Evolutionary conservation across 2,329 filamentous ascomycete genomes (phyloP), one percentile per base, ranked within the genome.

Genomic region (Pseudogymnoascus sp.): DNA sequence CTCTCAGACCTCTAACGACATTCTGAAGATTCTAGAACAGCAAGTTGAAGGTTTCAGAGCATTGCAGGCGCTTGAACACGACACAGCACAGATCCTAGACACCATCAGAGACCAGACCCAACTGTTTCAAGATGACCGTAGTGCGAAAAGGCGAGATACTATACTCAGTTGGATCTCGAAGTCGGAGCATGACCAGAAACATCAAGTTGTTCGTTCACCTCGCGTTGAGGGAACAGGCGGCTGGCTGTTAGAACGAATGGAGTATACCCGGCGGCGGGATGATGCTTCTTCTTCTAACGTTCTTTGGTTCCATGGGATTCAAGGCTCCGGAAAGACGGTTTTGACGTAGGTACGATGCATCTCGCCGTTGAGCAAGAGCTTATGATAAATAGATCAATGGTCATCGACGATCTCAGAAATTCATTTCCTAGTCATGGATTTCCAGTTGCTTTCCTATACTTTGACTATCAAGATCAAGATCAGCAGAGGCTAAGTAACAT

Each of bases 401-500:
- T 44, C 18, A 44, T 44, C 18, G 40, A 44, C 10, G 40, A 44
- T 44, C 40, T 44, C 18, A 44, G 11, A 44, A 23, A 44, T 44
- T 23, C 18, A 23, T 44, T 44, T 44, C 11, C 18, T 6, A 44
- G 16, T 44, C 8, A 44, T 23, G 40, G 40, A 21, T 33, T 60
- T 62, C 38, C 63, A 61, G 10, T 73, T n/a, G 67, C 67, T 8
- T 70, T 67, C 62, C 69, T 70, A 38, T 74, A 73, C 64, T 73
- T 70, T 62, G 71, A 73, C 64, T 70, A 72, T 62, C 69, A 67
- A 18, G 71, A 74, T 37, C 67, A 67, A 25, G 63, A 69, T 16
- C 59, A 65, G 14, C 71, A 71, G 42, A 65, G 62, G 25, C 62
- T 66, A 1, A 60, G 63, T 8, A 64, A 67, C 8, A 64, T 72